Evolutionary conservation across 129 eudicot genomes (phyloP), one percentile per base, ranked within the genome.

Genomic region (Flaveria robusta): DNA sequence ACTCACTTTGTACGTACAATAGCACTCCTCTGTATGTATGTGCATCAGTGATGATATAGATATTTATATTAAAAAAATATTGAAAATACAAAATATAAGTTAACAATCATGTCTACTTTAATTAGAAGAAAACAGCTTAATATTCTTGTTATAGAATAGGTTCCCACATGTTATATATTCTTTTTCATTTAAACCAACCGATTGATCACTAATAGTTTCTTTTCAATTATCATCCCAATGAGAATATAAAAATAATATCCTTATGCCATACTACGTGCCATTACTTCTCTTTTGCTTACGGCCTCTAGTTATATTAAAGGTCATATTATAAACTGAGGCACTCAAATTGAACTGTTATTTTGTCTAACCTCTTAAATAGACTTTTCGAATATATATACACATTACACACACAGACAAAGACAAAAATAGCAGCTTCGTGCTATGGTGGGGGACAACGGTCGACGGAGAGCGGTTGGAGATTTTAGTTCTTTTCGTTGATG

Each of bases 231-330:
- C 29, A 22, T 56, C 64, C 2, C 13, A 9, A 9, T 34, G 10
- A 58, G 65, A 58, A 58, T 58, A 58, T 58, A 58, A 58, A 56
- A 0, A 22, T 3, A 58, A 7, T 29, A 58, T 58, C 34, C 7
- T 58, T 10, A 9, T 58, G 64, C 64, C 31, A 22, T 9, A 56
- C 22, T 56, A 22, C 10, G 66, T 60, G 39, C 66, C 41, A 12
- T 60, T 14, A 60, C 39, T 26, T 60, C 41, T 60, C 66, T 60
- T 60, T 60, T 24, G 41, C 7, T 60, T 26, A 60, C 27, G 66
- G 9, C 66, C 66, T 4, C 41, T 26, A 19, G 66, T 60, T 60
- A 26, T 60, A 10, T 26, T 13, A 60, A 58, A 58, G 65, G 65
- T 3, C 31, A 58, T 23, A 3, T 58, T 23, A 9, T 9, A 58